Conservation (phyloP, 805 yeast genomes). For the Candida ulmi region DNA sequence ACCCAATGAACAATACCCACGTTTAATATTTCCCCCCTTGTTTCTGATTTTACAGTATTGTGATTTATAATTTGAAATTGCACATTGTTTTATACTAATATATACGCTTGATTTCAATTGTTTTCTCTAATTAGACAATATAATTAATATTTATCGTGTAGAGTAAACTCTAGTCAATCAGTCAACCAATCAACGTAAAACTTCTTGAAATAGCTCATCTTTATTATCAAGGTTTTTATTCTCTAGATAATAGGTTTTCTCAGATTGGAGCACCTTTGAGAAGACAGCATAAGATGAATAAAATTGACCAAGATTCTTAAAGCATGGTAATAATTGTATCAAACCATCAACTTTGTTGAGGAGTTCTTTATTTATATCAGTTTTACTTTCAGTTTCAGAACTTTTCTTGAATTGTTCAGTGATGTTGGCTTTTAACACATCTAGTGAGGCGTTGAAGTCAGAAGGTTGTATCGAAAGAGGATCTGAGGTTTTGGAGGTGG, state of each 20-base stretch:
- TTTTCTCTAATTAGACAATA: no score
- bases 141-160: no score
- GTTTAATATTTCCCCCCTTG: no score
- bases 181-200: constrained; percentile 2
- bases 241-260: constrained; percentile 29
- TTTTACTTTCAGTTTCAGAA: constrained; percentile 20
- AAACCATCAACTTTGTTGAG: constrained; percentile 41
- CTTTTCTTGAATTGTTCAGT: constrained; percentile 31
- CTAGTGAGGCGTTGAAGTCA: constrained; percentile 34
- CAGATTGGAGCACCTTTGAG: constrained; percentile 33
- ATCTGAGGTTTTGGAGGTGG: background rate
- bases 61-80: no score
- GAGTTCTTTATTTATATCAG: constrained; percentile 29
- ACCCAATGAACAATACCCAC: no score
- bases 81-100: no score
- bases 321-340: constrained; percentile 44
- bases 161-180: no score
- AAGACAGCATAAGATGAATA: constrained; percentile 45
- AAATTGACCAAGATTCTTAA: constrained; percentile 47
- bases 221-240: constrained; percentile 22
- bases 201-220: constrained; percentile 17
- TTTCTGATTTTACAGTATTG: no score
- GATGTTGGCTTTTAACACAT: constrained; percentile 40
- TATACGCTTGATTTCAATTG: no score
- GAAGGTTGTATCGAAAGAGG: constrained; percentile 24